These are phyloP conservation scores for Pleodorina starrii DNA, from an alignment of 139 green algal species.

Conservation along the genomic window DNA sequence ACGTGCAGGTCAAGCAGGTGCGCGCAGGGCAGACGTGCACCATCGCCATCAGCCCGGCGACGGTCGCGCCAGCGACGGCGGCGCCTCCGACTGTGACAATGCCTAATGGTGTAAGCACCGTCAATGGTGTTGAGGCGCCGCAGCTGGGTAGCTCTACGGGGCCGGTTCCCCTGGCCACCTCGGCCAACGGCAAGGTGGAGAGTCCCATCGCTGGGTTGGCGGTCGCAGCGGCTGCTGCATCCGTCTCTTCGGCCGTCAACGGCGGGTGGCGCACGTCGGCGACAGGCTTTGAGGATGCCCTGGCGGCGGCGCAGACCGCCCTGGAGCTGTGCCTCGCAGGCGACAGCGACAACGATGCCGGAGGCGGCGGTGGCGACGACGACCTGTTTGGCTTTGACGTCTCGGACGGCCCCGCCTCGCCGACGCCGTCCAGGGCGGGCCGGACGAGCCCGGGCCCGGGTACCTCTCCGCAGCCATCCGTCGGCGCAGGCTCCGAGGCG, in stretches of 20 bases:
- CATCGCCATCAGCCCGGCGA: conserved; percentile 51
- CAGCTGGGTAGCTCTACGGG: conserved; percentile 23
- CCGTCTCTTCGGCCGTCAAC: not conserved
- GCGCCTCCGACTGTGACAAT: not conserved
- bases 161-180: not conserved
- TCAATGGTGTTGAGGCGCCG: too few relatives aligned
- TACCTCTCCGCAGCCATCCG: not conserved
- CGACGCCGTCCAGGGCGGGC: not conserved
- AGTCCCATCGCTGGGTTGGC: too few relatives aligned
- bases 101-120: too few relatives aligned
- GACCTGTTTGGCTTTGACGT: conserved; percentile 26
- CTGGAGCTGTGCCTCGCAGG: conserved; percentile 22
- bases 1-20: conserved; percentile 76
- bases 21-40: conserved; percentile 77
- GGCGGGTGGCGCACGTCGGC: too few relatives aligned
- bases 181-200: too few relatives aligned
- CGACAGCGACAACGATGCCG: not conserved
- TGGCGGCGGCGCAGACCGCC: conserved; percentile 29
- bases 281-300: conserved; percentile 4
- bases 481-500: not conserved
- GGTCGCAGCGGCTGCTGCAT: not conserved
- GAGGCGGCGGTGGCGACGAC: conserved; percentile 3
- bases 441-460: not conserved
- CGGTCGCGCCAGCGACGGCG: too few relatives aligned
- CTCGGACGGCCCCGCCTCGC: not conserved